Evolutionary conservation across 257 asterid genomes (phyloP), one percentile per base, ranked within the genome.

Genomic region (Paraleonurus japonicus): DNA sequence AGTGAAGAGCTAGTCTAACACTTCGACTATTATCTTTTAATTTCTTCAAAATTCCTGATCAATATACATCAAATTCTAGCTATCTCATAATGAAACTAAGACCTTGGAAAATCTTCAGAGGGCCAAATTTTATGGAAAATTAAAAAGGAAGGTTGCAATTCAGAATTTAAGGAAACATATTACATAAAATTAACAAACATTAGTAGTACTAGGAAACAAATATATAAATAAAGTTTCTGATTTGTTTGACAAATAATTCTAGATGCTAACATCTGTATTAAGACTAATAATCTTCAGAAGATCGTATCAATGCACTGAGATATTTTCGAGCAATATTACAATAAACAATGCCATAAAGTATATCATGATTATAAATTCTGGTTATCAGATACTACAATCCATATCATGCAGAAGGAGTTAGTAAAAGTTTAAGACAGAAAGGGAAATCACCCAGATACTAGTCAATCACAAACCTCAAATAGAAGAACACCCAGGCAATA

Each of bases 401-500:
- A 12, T 61, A 35, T 32, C 69, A 79, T 63, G 61, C 65, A 41
- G 57, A 73, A 50, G 20, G 27, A 67, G 45, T 54, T 63, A 57
- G 22, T 23, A n/a, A 61, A 60, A 30, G 58, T 63, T 51, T 39
- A 30, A 41, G 57, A 73, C 48, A 70, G 58, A 54, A 61, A 28
- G 16, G 57, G 67, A 65, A 73, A 30, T 33, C 69, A 57, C 45
- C 70, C 28, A 61, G 61, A 71, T 50, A 68, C 19, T 61, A 80
- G 55, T 67, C 63, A 74, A 74, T 51, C 67, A 71, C 96, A 79
- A 77, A 94, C 99, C 97, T 95, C 99, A 81, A 95, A 92, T 61
- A 95, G 84, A 83, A 95, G 92, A 78, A 95, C 85, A 60, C 99
- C 99, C 78, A 95, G 82, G 76, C 86, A 81, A 69, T 92, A 95